phyloP scores from a whole-genome alignment of 257 asterid species.

The Agastache rugosa region DNA sequence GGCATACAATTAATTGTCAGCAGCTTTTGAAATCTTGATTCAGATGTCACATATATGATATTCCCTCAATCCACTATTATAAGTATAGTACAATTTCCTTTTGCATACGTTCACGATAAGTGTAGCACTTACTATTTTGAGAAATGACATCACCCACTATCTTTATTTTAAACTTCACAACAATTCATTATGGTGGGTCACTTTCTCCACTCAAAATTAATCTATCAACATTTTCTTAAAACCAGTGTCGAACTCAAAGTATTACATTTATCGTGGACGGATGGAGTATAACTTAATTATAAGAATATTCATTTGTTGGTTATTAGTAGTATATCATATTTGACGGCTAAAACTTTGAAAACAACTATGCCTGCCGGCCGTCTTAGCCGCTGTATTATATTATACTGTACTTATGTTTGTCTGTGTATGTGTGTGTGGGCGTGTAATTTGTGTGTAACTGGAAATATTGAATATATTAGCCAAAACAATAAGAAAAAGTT shows the following conservation, averaged over 20 bases:
- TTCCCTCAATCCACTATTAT: no score
- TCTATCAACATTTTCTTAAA: no score
- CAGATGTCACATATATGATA: background rate
- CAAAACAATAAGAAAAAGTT: background rate
- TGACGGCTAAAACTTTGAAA: slow-evolving; percentile 17
- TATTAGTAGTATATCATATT: background rate
- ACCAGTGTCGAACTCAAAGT: no score
- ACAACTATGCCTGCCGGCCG: slow-evolving; percentile 28
- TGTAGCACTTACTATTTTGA: no score
- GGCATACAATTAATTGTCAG: slow-evolving; percentile 29
- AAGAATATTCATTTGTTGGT: background rate
- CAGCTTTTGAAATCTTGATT: background rate
- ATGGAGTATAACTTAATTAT: no score
- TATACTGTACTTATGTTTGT: background rate
- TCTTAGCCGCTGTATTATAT: slow-evolving; percentile 7
- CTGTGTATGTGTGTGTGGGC: background rate
- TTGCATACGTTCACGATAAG: no score
- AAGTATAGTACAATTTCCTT: no score
- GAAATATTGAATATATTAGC: background rate
- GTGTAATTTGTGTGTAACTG: background rate
- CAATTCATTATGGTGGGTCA: no score
- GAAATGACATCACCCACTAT: no score
- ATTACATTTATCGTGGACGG: no score
- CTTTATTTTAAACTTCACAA: background rate
- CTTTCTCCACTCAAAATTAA: no score